phyloP scores from a whole-genome alignment of 768 basidiomycete genomes.

The Pulveroboletus sp. region DNA sequence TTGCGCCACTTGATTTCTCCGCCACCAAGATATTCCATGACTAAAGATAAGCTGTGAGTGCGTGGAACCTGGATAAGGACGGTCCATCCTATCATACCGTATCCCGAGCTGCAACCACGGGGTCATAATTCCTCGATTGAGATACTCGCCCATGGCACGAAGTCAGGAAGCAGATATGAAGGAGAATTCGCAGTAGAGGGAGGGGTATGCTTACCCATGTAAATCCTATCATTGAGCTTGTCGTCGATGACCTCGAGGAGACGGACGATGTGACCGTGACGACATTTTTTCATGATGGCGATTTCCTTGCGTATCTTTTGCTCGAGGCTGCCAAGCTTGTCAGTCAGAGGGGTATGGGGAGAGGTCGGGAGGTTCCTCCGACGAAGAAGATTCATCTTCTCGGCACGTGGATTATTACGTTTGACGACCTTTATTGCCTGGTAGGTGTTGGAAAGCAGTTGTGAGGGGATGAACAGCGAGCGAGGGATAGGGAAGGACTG shows the following conservation, averaged over 20 bases:
- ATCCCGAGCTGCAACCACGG: slow-evolving; percentile 30
- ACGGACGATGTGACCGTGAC: slow-evolving; percentile 84
- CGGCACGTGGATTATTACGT: slow-evolving; percentile 66
- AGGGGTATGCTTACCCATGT: slow-evolving; percentile 70
- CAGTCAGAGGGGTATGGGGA: slow-evolving; percentile 53
- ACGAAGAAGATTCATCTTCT: slow-evolving; percentile 54
- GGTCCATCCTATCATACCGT: slow-evolving; percentile 26
- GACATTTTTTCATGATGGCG: slow-evolving; percentile 97
- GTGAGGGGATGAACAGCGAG: slow-evolving; percentile 3
- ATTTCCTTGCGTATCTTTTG: slow-evolving; percentile 89
- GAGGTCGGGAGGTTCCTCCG: slow-evolving; percentile 41
- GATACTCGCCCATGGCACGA: slow-evolving; percentile 28
- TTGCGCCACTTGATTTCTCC: slow-evolving; percentile 93
- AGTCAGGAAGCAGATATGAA: slow-evolving; percentile 21
- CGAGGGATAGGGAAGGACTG: slow-evolving; percentile 22
- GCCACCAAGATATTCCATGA: slow-evolving; percentile 94
- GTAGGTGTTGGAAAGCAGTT: slow-evolving; percentile 4
- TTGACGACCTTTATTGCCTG: slow-evolving; percentile 80
- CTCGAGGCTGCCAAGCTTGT: slow-evolving; percentile 67
- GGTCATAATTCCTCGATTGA: slow-evolving; percentile 30
- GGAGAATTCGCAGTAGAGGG: slow-evolving; percentile 10
- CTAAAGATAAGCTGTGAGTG: slow-evolving; percentile 39
- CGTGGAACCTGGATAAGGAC: slow-evolving; percentile 3
- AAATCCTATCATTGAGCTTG: slow-evolving; percentile 79
- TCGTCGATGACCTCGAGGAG: slow-evolving; percentile 96